phyloP scores from a whole-genome alignment of 805 yeast species.

The Candida ulmi region DNA sequence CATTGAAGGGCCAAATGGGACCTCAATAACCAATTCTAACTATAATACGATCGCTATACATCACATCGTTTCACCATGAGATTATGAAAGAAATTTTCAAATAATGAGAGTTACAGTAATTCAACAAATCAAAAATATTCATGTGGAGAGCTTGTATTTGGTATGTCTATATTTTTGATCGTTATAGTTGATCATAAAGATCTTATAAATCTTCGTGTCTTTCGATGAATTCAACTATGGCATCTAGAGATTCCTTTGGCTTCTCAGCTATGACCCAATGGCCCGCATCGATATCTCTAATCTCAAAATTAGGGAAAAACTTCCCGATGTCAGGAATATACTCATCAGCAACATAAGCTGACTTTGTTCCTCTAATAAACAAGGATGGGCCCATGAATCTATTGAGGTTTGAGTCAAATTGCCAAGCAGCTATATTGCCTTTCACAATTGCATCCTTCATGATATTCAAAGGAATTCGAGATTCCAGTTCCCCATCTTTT shows the following conservation, averaged over 20 bases:
- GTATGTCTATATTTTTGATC: no score
- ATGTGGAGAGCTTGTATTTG: no score
- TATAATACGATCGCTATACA: no score
- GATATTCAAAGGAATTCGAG: conserved; percentile 61
- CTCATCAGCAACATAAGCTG: conserved; percentile 80
- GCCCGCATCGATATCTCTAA: conserved; percentile 74
- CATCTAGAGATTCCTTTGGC: conserved; percentile 66
- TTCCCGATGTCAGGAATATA: conserved; percentile 63
- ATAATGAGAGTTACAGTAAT: no score
- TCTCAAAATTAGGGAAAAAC: conserved; percentile 73
- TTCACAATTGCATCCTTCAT: conserved; percentile 59
- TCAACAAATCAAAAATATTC: no score
- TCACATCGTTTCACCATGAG: no score
- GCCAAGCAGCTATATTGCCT: conserved; percentile 72
- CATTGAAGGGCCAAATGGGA: no score
- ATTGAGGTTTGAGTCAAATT: conserved; percentile 47
- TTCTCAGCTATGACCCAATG: conserved; percentile 93
- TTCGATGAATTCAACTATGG: conserved; percentile 58
- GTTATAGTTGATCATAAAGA: no score
- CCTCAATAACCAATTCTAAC: no score
- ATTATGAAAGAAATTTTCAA: no score
- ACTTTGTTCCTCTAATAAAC: conserved; percentile 73
- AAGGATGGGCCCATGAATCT: conserved; percentile 69
- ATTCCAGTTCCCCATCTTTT: conserved; percentile 26
- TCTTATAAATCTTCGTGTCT: conserved; percentile 28